Evolutionary conservation across 2,329 filamentous ascomycete genomes (phyloP).

Genomic region (Sporothrix humicola): DNA sequence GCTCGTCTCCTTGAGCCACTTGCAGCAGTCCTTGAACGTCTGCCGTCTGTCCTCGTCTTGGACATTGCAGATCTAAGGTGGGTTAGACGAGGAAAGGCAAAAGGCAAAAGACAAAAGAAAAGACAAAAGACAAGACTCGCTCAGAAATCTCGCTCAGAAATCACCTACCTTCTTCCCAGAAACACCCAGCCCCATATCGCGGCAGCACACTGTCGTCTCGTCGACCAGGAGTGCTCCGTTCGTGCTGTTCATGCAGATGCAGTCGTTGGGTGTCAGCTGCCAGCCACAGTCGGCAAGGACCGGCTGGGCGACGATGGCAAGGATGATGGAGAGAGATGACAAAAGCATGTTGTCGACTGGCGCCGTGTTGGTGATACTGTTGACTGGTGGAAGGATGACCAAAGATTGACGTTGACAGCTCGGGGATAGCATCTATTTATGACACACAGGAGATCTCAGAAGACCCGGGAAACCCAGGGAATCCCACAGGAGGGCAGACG

Average conservation of each 20-base stretch:
- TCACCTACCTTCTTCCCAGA: background rate
- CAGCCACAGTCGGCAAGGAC: conserved; percentile 32
- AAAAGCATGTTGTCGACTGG: background rate
- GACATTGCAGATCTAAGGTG: conserved; percentile 28
- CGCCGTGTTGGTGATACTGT: no score
- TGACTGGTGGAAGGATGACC: no score
- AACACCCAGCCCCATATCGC: background rate
- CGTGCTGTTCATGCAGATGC: conserved; percentile 35
- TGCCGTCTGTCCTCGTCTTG: conserved; percentile 29
- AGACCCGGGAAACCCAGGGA: background rate
- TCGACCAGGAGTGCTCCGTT: conserved; percentile 26
- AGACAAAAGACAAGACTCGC: background rate
- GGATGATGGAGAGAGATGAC: background rate
- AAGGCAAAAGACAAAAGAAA: no score
- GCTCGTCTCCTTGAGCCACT: conserved; percentile 33
- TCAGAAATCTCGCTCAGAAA: no score
- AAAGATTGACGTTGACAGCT: no score
- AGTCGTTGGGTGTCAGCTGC: conserved; percentile 33
- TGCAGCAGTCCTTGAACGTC: conserved; percentile 37
- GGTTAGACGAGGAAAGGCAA: background rate
- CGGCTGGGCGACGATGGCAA: background rate
- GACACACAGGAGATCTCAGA: background rate
- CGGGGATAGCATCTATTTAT: background rate
- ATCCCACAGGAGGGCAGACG: no score
- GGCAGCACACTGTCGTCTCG: conserved; percentile 29